These are phyloP conservation scores for Anisodus acutangulus DNA, from an alignment of 257 asterid species.

Conservation along the genomic window DNA sequence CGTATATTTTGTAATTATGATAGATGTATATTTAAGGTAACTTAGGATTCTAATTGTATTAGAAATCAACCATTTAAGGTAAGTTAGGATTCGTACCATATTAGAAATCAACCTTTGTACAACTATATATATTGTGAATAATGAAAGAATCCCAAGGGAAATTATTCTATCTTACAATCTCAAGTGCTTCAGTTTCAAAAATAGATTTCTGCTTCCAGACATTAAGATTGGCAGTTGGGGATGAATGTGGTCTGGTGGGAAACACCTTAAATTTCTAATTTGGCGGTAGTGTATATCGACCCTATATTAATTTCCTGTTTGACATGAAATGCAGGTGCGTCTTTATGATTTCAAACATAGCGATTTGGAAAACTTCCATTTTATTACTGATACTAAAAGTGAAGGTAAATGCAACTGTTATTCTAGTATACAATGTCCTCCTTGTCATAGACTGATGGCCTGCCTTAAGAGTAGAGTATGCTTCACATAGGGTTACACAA, in stretches of 20 bases:
- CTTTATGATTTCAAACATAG: slow-evolving; percentile 60
- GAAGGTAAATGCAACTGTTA: slow-evolving; percentile 59
- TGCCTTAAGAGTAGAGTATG: slow-evolving; percentile 7
- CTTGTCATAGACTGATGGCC: not conserved
- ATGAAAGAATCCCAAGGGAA: no score
- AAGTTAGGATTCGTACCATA: no score
- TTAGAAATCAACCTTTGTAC: no score
- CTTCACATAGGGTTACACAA: not conserved
- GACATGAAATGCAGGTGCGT: slow-evolving; percentile 56
- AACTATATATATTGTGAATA: no score
- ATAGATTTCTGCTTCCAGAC: slow-evolving; percentile 71
- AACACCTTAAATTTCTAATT: slow-evolving; percentile 35
- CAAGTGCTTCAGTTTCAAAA: slow-evolving; percentile 62
- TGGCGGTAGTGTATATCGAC: slow-evolving; percentile 29
- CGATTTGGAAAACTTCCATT: slow-evolving; percentile 53
- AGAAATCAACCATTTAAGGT: no score
- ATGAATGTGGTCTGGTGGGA: slow-evolving; percentile 86
- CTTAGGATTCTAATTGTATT: no score
- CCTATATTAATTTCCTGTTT: slow-evolving; percentile 37
- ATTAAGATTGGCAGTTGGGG: slow-evolving; percentile 76
- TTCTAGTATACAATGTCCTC: not conserved
- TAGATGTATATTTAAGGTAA: no score
- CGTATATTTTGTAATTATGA: no score
- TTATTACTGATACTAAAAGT: slow-evolving; percentile 59
- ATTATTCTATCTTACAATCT: no score